Evolutionary conservation across 345 rosid genomes (phyloP).

Genomic region (Cardamine resedifolia): DNA sequence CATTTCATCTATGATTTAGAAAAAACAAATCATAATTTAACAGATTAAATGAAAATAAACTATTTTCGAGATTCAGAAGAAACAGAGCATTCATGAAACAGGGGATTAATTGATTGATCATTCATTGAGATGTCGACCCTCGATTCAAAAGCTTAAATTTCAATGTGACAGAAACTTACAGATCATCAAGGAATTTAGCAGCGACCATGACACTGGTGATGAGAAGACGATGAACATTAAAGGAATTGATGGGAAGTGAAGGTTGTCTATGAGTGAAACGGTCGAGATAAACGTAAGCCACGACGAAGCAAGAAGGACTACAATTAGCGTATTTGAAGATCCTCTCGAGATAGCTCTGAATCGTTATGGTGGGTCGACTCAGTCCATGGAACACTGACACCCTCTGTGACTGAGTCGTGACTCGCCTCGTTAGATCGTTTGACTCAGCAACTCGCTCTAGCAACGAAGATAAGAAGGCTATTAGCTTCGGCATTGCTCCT

Average conservation of each 20-base stretch:
- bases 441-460: slow-evolving; percentile 71
- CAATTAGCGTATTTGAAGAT: slow-evolving; percentile 89
- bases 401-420: slow-evolving; percentile 48
- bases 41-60: neutral
- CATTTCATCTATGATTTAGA: neutral
- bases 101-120: neutral
- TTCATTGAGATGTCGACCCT: neutral
- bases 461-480: slow-evolving; percentile 69
- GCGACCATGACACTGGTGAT: slow-evolving; percentile 85
- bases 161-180: slow-evolving; percentile 48
- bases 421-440: slow-evolving; percentile 47
- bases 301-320: slow-evolving; percentile 80
- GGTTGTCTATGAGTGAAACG: slow-evolving; percentile 76
- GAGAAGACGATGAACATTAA: slow-evolving; percentile 86
- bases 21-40: neutral
- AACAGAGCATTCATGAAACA: slow-evolving; percentile 19
- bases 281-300: slow-evolving; percentile 87
- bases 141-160: neutral
- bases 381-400: slow-evolving; percentile 78
- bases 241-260: slow-evolving; percentile 72
- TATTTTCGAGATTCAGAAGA: neutral
- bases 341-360: slow-evolving; percentile 72
- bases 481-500: slow-evolving; percentile 58
- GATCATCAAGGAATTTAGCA: slow-evolving; percentile 93
- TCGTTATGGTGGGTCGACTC: slow-evolving; percentile 69